phyloP scores from a whole-genome alignment of 352 stramenopile species.

The Bremia lactucae region DNA sequence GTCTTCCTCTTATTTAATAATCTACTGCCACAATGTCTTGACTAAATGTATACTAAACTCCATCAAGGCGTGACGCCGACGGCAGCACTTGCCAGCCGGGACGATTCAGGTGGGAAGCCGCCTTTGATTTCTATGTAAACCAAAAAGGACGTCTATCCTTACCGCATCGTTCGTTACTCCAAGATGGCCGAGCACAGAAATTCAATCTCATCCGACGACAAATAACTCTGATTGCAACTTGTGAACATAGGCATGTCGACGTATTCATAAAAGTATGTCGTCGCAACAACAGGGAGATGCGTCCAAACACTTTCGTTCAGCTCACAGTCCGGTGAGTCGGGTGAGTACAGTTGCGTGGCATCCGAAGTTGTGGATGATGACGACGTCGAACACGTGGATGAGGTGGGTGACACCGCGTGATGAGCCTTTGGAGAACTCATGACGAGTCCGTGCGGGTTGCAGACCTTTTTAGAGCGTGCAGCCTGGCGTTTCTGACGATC shows the following conservation, averaged over 20 bases:
- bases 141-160: too few relatives aligned
- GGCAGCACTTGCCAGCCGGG: too few relatives aligned
- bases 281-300: conserved; percentile 26
- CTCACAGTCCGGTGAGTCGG: conserved; percentile 43
- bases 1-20: too few relatives aligned
- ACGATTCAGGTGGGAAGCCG: too few relatives aligned
- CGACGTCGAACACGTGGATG: conserved; percentile 19
- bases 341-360: conserved; percentile 50
- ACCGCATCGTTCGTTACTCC: conserved; percentile 44
- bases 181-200: conserved; percentile 79
- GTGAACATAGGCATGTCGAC: conserved; percentile 12
- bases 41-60: too few relatives aligned
- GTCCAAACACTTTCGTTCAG: conserved; percentile 50
- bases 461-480: conserved; percentile 40
- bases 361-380: conserved; percentile 23
- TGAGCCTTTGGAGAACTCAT: conserved; percentile 10
- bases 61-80: too few relatives aligned
- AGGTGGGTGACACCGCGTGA: conserved; percentile 10
- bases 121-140: too few relatives aligned
- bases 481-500: conserved; percentile 81
- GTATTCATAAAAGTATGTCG: conserved; percentile 16
- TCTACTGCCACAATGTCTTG: too few relatives aligned
- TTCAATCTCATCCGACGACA: conserved; percentile 80
- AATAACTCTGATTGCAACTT: conserved; percentile 29
- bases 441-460: conserved; percentile 8